Evolutionary conservation across 202 grass and related monocot genomes (phyloP).

Genomic region (Panicum virgatum): DNA sequence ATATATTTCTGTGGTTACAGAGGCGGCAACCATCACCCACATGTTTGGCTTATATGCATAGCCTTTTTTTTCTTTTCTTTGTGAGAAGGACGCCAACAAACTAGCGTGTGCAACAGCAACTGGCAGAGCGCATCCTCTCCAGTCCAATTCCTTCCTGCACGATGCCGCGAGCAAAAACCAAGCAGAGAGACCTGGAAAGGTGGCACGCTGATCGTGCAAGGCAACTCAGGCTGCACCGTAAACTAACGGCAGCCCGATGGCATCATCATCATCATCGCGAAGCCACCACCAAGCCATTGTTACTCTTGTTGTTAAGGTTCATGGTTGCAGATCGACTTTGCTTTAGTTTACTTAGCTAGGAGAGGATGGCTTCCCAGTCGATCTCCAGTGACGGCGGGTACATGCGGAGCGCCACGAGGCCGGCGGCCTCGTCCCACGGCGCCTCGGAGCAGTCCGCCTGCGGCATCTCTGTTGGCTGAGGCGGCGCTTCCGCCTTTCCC

Average conservation of each 20-base stretch:
- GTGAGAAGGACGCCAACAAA: background rate
- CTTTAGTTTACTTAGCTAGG: background rate
- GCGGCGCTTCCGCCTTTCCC: background rate
- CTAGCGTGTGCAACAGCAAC: background rate
- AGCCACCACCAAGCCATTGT: background rate
- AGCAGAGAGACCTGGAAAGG: background rate
- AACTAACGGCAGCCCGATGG: background rate
- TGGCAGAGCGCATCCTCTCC: no score
- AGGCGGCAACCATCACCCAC: background rate
- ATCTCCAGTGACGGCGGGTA: constrained; percentile 84
- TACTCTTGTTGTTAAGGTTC: background rate
- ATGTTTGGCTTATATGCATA: constrained; percentile 4
- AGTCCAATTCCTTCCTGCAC: background rate
- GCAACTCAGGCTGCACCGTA: background rate
- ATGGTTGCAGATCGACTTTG: background rate
- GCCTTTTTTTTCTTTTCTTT: background rate
- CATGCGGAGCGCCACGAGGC: constrained; percentile 49
- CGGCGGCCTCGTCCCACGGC: constrained; percentile 60
- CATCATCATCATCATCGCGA: no score
- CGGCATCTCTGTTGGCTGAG: constrained; percentile 46
- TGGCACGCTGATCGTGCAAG: background rate
- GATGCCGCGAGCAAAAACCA: constrained; percentile 13
- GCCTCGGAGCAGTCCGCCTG: constrained; percentile 52
- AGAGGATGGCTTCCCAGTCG: constrained; percentile 78
- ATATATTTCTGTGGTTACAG: background rate